A percentile compares a stretch with the other conserved stretches of the same genome.
phyloP scores from a whole-genome alignment of 345 rosid genomes.

The Hypericum androsaemum region DNA sequence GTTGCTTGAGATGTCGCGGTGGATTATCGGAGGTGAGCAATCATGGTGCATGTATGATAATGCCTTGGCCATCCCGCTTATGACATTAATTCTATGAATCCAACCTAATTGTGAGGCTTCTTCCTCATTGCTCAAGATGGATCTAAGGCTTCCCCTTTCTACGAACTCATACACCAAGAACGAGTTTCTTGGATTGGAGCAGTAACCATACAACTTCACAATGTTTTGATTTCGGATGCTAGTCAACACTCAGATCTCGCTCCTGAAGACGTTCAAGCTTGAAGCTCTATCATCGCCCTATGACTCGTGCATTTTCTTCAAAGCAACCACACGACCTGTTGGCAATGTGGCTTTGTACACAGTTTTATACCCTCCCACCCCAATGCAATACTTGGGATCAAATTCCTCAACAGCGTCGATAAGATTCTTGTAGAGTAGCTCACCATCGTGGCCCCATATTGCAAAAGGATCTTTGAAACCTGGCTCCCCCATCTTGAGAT shows the following conservation, averaged over 20 bases:
- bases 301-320: constrained; percentile 12
- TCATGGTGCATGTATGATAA: constrained; percentile 7
- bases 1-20: constrained; percentile 11
- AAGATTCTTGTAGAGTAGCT: too few species aligned
- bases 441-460: background rate
- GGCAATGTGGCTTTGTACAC: constrained; percentile 19
- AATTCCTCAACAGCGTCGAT: too few species aligned
- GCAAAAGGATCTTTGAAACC: background rate
- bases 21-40: constrained; percentile 7
- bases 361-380: constrained; percentile 17
- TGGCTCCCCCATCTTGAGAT: background rate
- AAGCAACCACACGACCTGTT: constrained; percentile 12
- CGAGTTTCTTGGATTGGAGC: constrained; percentile 12
- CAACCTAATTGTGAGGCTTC: constrained; percentile 16
- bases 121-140: constrained; percentile 7
- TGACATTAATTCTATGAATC: constrained; percentile 14
- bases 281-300: background rate
- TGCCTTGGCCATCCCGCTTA: constrained; percentile 9
- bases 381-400: constrained; percentile 5
- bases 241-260: constrained; percentile 17
- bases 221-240: constrained; percentile 31
- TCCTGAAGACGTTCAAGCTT: constrained; percentile 10
- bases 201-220: constrained; percentile 27
- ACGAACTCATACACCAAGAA: constrained; percentile 33
- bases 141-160: constrained; percentile 18